Evolutionary conservation across 78 protist species (phyloP).

Genomic region (Creolimax fragrantissima): DNA sequence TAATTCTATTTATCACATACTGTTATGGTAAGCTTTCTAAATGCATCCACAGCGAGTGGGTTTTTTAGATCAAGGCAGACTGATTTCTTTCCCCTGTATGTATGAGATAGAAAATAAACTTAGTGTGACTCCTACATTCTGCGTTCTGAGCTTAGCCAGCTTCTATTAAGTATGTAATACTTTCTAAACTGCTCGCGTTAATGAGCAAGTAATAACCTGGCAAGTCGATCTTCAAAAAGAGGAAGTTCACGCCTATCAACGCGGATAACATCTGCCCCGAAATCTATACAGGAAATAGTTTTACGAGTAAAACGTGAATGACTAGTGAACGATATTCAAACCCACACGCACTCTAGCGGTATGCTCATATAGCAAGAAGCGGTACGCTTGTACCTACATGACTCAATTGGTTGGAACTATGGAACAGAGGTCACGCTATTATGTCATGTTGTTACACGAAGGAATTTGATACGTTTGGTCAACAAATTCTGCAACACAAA

Average conservation of each 20-base stretch:
- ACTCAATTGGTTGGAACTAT: too few relatives aligned
- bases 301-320: too few relatives aligned
- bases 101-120: neutral
- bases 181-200: neutral
- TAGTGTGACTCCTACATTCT: neutral
- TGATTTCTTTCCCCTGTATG: conserved; percentile 47
- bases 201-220: neutral
- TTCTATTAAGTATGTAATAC: neutral
- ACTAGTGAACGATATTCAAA: too few relatives aligned
- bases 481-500: conserved; percentile 18
- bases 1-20: too few relatives aligned
- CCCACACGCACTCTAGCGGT: too few relatives aligned
- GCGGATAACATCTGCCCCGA: conserved; percentile 65
- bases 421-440: too few relatives aligned
- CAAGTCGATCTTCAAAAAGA: neutral
- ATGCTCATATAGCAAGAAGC: too few relatives aligned
- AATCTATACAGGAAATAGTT: conserved; percentile 25
- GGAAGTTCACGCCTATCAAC: conserved; percentile 34
- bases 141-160: neutral
- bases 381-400: too few relatives aligned
- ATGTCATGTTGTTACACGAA: too few relatives aligned
- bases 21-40: neutral
- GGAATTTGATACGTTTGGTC: too few relatives aligned
- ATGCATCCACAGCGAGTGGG: neutral
- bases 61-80: conserved; percentile 38